Evolutionary conservation across 441 rosid genomes (phyloP).

Genomic region (Flueggea neowawraea): DNA sequence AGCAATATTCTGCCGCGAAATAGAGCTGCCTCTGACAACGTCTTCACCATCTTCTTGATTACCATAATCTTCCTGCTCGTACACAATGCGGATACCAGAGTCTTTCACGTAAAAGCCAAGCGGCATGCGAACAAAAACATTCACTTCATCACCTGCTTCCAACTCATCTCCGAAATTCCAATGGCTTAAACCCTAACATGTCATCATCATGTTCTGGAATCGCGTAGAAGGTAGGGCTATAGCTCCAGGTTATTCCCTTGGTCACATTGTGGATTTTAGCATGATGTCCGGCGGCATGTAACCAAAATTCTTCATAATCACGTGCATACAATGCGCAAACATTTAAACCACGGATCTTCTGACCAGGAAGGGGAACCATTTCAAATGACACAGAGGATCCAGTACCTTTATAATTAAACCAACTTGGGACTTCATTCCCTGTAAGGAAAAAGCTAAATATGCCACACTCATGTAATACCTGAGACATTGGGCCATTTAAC

Average conservation of each 20-base stretch:
- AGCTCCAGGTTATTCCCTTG: constrained; percentile 8
- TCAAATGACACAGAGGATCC: constrained; percentile 14
- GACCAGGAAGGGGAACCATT: neutral
- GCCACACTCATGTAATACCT: constrained; percentile 21
- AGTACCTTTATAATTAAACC: constrained; percentile 8
- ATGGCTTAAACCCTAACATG: constrained; percentile 14
- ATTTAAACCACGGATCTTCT: constrained; percentile 11
- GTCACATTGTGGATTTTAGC: constrained; percentile 11
- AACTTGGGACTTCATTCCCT: constrained; percentile 14
- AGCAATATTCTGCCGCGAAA: constrained; percentile 5
- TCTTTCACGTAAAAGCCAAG: constrained; percentile 13
- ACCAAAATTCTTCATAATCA: constrained; percentile 3
- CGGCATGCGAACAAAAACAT: constrained; percentile 14
- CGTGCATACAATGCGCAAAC: constrained; percentile 16
- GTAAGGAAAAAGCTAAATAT: constrained; percentile 16
- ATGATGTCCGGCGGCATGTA: constrained; percentile 11
- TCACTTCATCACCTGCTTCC: constrained; percentile 17
- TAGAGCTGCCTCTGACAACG: neutral
- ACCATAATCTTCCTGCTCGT: constrained; percentile 3
- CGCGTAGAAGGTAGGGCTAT: constrained; percentile 5
- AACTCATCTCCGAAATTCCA: constrained; percentile 20
- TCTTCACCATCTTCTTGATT: neutral
- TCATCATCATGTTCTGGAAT: constrained; percentile 6
- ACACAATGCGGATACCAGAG: constrained; percentile 10
- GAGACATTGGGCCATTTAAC: neutral